Conservation (phyloP, 805 yeast species). For the Cyberlindnera amylophila region DNA sequence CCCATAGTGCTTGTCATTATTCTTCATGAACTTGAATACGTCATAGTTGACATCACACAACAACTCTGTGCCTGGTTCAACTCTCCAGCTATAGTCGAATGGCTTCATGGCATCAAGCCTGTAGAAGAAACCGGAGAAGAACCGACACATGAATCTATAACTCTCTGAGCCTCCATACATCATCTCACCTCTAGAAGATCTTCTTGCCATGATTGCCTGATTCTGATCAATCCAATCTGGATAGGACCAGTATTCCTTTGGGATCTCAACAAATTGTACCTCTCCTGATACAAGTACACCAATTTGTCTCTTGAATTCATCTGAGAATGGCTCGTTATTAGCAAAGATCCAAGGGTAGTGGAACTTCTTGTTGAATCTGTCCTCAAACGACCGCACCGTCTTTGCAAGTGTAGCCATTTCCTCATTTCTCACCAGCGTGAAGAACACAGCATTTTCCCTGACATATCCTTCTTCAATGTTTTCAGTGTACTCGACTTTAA, state of each 20-base stretch:
- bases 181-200: slow-evolving; percentile 31
- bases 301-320: slow-evolving; percentile 34
- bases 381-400: slow-evolving; percentile 67
- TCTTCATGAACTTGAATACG: slow-evolving; percentile 58
- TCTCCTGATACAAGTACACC: slow-evolving; percentile 36
- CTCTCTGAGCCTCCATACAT: slow-evolving; percentile 47
- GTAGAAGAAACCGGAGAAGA: slow-evolving; percentile 62
- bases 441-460: slow-evolving; percentile 60
- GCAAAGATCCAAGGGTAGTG: slow-evolving; percentile 81
- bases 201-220: slow-evolving; percentile 30
- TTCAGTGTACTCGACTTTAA: slow-evolving; percentile 36
- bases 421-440: slow-evolving; percentile 32
- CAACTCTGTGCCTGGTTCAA: slow-evolving; percentile 55
- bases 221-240: slow-evolving; percentile 40
- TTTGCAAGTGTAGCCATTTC: slow-evolving; percentile 39
- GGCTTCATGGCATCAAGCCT: slow-evolving; percentile 40
- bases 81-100: slow-evolving; percentile 57
- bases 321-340: slow-evolving; percentile 43
- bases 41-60: slow-evolving; percentile 49
- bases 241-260: slow-evolving; percentile 43
- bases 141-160: slow-evolving; percentile 68
- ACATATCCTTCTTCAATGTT: slow-evolving; percentile 36
- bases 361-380: slow-evolving; percentile 67
- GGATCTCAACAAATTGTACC: slow-evolving; percentile 40
- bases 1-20: slow-evolving; percentile 65